Conservation (phyloP, 129 eudicot species). For the Ambrosia artemisiifolia region DNA sequence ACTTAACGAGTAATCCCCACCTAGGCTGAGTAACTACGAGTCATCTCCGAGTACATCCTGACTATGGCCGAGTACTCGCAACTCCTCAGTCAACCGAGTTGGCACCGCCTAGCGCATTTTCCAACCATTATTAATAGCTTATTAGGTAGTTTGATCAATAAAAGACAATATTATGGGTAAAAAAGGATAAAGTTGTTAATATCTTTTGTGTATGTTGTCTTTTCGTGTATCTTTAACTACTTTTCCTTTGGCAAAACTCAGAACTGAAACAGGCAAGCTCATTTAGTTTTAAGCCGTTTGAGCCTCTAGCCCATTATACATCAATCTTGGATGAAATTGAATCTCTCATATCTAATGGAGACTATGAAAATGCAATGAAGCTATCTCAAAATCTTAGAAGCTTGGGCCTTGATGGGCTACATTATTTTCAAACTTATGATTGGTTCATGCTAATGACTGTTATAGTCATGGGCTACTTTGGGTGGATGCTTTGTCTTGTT, state of each 20-base stretch:
- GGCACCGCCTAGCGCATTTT: no score
- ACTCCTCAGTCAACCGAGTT: no score
- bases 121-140: no score
- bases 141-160: neutral
- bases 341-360: slow-evolving; percentile 46
- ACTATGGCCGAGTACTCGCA: no score
- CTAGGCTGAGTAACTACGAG: no score
- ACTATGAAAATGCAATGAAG: slow-evolving; percentile 68
- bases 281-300: slow-evolving; percentile 72
- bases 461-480: slow-evolving; percentile 84
- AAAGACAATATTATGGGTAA: neutral
- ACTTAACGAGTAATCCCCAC: no score
- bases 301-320: slow-evolving; percentile 64
- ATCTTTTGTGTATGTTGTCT: neutral
- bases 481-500: slow-evolving; percentile 88
- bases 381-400: slow-evolving; percentile 73
- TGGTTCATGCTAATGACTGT: slow-evolving; percentile 97
- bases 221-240: slow-evolving; percentile 24
- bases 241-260: slow-evolving; percentile 43
- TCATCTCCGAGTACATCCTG: no score
- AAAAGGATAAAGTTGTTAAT: neutral
- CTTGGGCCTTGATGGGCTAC: slow-evolving; percentile 80
- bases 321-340: slow-evolving; percentile 62
- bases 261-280: slow-evolving; percentile 75
- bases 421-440: slow-evolving; percentile 96